A percentile compares a stretch with the other conserved stretches of the same genome.
These are phyloP conservation scores for Phoma sp. DNA, from an alignment of 2,329 filamentous ascomycete genomes.

Conservation along the genomic window DNA sequence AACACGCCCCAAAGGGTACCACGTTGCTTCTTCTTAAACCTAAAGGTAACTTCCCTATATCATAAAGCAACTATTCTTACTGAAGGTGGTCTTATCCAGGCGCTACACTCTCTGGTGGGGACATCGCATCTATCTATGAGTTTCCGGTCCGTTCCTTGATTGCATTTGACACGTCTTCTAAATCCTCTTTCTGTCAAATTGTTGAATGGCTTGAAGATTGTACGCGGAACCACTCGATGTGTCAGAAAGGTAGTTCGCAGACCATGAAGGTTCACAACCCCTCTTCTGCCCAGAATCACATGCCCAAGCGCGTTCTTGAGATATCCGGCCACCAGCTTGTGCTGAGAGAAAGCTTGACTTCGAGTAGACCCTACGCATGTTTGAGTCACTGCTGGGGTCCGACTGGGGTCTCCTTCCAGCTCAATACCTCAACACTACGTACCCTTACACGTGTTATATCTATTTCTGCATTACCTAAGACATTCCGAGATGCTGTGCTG, in stretches of 20 bases:
- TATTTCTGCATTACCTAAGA: background rate
- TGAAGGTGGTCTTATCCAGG: too few relatives aligned
- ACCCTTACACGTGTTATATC: background rate
- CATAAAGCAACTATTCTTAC: too few relatives aligned
- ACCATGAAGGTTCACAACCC: background rate
- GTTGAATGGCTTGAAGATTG: background rate
- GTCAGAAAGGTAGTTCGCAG: background rate
- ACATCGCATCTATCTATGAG: background rate
- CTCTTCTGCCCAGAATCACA: background rate
- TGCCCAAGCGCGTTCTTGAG: background rate
- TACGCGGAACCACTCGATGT: background rate
- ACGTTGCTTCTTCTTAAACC: too few relatives aligned
- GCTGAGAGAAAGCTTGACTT: background rate
- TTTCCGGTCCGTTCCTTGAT: too few relatives aligned
- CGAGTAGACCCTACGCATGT: background rate
- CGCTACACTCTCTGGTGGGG: background rate
- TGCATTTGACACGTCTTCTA: too few relatives aligned
- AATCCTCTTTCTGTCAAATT: too few relatives aligned
- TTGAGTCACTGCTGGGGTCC: background rate
- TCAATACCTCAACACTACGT: background rate
- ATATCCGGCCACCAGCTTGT: background rate
- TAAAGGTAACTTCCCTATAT: too few relatives aligned
- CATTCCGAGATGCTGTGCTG: background rate
- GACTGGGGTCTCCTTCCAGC: background rate
- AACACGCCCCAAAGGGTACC: too few relatives aligned